phyloP scores from a whole-genome alignment of 352 stramenopile species.

The Proteromonas lacertae region DNA sequence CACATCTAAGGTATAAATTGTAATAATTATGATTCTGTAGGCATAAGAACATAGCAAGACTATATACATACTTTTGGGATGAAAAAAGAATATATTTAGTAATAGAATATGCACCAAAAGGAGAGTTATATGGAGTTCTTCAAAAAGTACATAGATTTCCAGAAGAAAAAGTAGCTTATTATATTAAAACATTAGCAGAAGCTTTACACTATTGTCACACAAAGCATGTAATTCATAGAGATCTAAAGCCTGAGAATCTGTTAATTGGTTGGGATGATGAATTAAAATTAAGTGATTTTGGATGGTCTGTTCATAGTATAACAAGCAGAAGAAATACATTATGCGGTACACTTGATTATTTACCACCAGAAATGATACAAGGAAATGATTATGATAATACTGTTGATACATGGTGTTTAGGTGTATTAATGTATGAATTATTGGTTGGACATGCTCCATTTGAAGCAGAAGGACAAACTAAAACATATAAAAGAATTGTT shows the following conservation, averaged over 20 bases:
- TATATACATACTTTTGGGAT: constrained; percentile 96
- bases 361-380: no score
- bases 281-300: constrained; percentile 98
- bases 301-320: constrained; percentile 88
- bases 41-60: constrained; percentile 75
- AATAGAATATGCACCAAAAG: constrained; percentile 78
- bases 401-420: constrained; percentile 93
- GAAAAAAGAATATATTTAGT: constrained; percentile 94
- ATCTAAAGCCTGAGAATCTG: no score
- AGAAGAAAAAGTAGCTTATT: constrained; percentile 53
- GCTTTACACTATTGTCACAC: constrained; percentile 86
- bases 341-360: constrained; percentile 92
- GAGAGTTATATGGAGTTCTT: constrained; percentile 91
- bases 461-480: constrained; percentile 67
- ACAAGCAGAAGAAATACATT: constrained; percentile 77
- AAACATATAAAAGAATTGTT: constrained; percentile 83
- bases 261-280: constrained; percentile 32
- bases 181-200: constrained; percentile 63
- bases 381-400: constrained; percentile 61
- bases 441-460: constrained; percentile 83
- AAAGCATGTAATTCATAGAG: constrained; percentile 99
- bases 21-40: no score
- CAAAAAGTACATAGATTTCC: constrained; percentile 43
- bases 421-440: constrained; percentile 95
- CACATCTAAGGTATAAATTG: constrained; percentile 61